A percentile compares a stretch with the other conserved stretches of the same genome.
Conservation (phyloP, 1,284 basidiomycete genomes). For the Trametes polyzona region DNA sequence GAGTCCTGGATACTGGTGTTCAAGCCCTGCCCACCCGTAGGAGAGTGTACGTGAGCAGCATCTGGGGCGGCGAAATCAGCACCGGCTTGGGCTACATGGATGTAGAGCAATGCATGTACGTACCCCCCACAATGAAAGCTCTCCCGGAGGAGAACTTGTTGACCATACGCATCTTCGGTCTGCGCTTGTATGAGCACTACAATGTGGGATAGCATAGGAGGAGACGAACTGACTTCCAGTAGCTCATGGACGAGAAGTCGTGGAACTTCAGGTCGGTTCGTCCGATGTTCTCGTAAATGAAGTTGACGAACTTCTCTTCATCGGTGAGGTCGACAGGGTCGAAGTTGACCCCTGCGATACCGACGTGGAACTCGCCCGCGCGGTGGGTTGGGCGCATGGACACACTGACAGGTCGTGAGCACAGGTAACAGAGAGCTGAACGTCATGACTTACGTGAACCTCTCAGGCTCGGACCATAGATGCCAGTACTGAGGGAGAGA, state of each 20-base stretch:
- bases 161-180: slow-evolving; percentile 44
- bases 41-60: slow-evolving; percentile 37
- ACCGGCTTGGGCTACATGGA: too few relatives aligned
- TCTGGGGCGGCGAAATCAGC: too few relatives aligned
- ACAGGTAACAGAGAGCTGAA: not conserved
- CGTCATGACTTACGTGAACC: slow-evolving; percentile 17
- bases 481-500: slow-evolving; percentile 35
- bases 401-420: not conserved
- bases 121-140: slow-evolving; percentile 45
- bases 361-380: slow-evolving; percentile 7
- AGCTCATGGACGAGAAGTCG: slow-evolving; percentile 1
- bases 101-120: too few relatives aligned
- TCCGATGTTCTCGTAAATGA: slow-evolving; percentile 8
- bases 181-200: slow-evolving; percentile 5
- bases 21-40: slow-evolving; percentile 37
- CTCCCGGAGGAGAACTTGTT: slow-evolving; percentile 39
- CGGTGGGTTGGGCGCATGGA: not conserved
- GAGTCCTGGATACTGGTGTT: slow-evolving; percentile 35
- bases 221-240: slow-evolving; percentile 16
- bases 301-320: slow-evolving; percentile 10
- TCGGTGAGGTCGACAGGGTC: slow-evolving; percentile 11
- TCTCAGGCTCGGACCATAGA: slow-evolving; percentile 31
- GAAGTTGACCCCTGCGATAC: slow-evolving; percentile 9
- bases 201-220: not conserved
- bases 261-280: slow-evolving; percentile 15